Percentiles rank a stretch among this genome's conserved stretches.
phyloP scores from a whole-genome alignment of 441 rosid genomes.

The Omphalea diandra region DNA sequence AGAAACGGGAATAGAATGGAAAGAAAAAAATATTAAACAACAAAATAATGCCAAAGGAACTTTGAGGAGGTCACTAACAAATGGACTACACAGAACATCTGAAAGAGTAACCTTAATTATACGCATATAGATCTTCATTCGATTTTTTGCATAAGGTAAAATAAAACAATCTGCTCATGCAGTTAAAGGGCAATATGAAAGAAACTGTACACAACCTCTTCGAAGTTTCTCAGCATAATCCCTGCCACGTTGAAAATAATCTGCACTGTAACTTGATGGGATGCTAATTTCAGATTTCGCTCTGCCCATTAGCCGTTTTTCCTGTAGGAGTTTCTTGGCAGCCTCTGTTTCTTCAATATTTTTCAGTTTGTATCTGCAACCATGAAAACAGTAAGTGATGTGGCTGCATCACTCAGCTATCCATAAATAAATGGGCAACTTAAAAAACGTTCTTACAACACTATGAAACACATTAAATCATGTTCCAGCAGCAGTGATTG shows the following conservation, averaged over 20 bases:
- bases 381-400: conserved; percentile 18
- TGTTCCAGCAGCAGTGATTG: neutral
- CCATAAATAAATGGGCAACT: neutral
- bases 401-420: conserved; percentile 13
- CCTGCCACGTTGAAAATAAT: conserved; percentile 86
- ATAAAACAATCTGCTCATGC: neutral
- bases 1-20: neutral
- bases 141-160: neutral
- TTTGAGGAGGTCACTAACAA: neutral
- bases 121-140: no score
- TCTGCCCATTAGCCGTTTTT: conserved; percentile 75
- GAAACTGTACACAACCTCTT: conserved; percentile 50
- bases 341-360: conserved; percentile 99
- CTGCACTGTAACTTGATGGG: conserved; percentile 95
- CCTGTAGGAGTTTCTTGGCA: conserved; percentile 93
- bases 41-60: neutral
- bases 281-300: conserved; percentile 68
- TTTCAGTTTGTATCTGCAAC: conserved; percentile 73
- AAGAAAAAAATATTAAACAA: neutral
- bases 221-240: conserved; percentile 94
- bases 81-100: neutral
- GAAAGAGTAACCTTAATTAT: neutral
- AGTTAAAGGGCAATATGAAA: neutral
- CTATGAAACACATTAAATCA: neutral
- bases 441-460: neutral